Base-by-base conservation (phyloP, 2,329 filamentous ascomycete genomes). In the Clathrospora elynae region DNA sequence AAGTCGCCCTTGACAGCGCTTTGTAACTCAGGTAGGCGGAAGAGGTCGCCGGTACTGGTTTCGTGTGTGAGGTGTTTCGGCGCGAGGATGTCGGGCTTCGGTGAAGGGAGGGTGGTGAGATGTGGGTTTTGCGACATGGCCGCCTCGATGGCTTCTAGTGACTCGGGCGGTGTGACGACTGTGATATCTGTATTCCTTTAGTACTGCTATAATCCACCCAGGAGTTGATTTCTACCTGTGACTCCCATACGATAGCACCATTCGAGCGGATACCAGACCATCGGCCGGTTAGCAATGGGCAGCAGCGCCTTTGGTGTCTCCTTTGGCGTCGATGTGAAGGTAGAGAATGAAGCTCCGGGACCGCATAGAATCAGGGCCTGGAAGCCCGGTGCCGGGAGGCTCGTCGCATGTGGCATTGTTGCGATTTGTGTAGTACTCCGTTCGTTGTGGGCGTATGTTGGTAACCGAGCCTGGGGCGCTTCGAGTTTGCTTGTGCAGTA, bases 261-360 rank as follows among this genome's bases (percentile, higher is more conserved):
- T 61, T 92, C 88, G 26, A 93, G 81, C 5, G 88, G 85, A 67
- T 93, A 93, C 87, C 89, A 92, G 31, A 93, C 85, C 88, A 93
- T 93, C 1, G 88, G 88, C 56, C 88, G 75, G 68, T 93, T 93
- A 23, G 88, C 88, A 46, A 93, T 87, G 5, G 88, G 88, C 6
- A 93, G 73, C 14, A 93, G 79, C 7, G 88, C 88, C 72, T 93
- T 93, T 7, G 88, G 88, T 49, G 88, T 85, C 64, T 91, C 86
- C 71, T 87, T 84, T 4, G 88, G 86, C 49, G 85, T 88, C 2
- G 87, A 85, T 2, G 87, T 91, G 67, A 93, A 92, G 1, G 88
- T 92, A 31, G 86, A 84, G 56, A 93, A 86, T 0, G 86, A 90
- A 6, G 86, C 88, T 40, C 88, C 88, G 16, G 88, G 88, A 3